These are phyloP conservation scores for Lentinula lateritia DNA, from an alignment of 768 basidiomycete species.

Conservation along the genomic window DNA sequence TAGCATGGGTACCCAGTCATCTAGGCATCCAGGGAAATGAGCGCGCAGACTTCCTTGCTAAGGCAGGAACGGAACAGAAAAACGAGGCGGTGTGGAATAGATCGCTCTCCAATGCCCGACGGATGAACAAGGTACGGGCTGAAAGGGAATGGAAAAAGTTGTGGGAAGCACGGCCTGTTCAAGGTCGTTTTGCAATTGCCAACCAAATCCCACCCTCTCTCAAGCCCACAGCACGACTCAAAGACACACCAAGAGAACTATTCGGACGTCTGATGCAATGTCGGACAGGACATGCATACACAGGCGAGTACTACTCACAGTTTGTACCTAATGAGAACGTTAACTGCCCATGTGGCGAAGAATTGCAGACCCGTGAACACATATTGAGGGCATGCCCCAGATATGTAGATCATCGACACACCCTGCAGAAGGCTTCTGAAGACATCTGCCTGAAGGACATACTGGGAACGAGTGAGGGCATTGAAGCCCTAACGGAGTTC, in stretches of 20 bases:
- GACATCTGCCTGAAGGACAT: conserved; percentile 12
- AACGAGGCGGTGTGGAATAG: neutral
- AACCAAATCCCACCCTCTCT: neutral
- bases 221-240: neutral
- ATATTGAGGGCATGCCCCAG: no score
- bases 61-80: neutral
- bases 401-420: no score
- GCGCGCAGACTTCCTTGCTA: neutral
- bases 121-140: neutral
- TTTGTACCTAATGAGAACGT: conserved; percentile 15
- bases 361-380: conserved; percentile 18
- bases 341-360: conserved; percentile 20
- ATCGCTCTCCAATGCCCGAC: neutral
- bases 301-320: conserved; percentile 19
- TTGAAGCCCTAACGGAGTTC: conserved; percentile 16
- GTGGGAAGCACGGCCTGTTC: neutral
- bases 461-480: conserved; percentile 18
- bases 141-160: neutral
- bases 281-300: conserved; percentile 21
- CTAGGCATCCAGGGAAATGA: neutral
- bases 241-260: conserved; percentile 11
- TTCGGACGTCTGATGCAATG: conserved; percentile 20
- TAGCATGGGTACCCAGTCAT: neutral
- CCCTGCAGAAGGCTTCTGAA: neutral
- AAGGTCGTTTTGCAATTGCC: neutral